Percentiles rank a stretch among this genome's conserved stretches.
phyloP scores from a whole-genome alignment of 2,329 filamentous ascomycete species.

The Aquanectria penicillioides region DNA sequence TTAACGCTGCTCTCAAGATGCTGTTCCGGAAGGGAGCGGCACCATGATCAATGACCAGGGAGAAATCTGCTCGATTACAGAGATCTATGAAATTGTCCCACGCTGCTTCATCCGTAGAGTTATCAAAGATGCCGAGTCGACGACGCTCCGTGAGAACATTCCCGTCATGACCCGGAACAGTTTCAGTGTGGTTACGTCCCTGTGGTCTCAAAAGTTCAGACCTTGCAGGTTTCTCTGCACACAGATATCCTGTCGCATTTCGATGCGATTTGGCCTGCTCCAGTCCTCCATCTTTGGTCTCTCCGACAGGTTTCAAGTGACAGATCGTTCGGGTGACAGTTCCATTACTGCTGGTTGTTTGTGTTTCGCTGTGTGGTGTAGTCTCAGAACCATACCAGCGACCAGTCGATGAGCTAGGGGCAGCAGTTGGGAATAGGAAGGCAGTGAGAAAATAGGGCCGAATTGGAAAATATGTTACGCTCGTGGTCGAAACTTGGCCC shows the following conservation, averaged over 20 bases:
- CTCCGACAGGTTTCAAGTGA: constrained; percentile 20
- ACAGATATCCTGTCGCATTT: neutral
- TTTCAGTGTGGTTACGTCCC: neutral
- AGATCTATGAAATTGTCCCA: constrained; percentile 43
- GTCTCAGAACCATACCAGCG: constrained; percentile 18
- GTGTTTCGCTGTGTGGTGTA: constrained; percentile 4
- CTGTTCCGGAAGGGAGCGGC: constrained; percentile 43
- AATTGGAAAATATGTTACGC: constrained; percentile 7
- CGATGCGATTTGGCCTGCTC: constrained; percentile 22
- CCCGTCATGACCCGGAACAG: constrained; percentile 21
- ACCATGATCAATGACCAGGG: constrained; percentile 33
- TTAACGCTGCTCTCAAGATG: constrained; percentile 44
- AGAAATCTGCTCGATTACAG: constrained; percentile 22
- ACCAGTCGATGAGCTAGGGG: constrained; percentile 5
- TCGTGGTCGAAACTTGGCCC: constrained; percentile 14
- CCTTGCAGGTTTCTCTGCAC: neutral
- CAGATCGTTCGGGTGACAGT: neutral
- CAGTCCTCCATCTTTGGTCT: constrained; percentile 31
- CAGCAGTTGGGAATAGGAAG: constrained; percentile 22
- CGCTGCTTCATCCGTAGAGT: constrained; percentile 35
- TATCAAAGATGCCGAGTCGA: constrained; percentile 30
- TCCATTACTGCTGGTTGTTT: constrained; percentile 15
- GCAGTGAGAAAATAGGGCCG: constrained; percentile 24
- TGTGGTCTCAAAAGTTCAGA: neutral
- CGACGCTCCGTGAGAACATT: constrained; percentile 31